Conservation (phyloP, 106 monocot genomes). For the Chionographis japonica region DNA sequence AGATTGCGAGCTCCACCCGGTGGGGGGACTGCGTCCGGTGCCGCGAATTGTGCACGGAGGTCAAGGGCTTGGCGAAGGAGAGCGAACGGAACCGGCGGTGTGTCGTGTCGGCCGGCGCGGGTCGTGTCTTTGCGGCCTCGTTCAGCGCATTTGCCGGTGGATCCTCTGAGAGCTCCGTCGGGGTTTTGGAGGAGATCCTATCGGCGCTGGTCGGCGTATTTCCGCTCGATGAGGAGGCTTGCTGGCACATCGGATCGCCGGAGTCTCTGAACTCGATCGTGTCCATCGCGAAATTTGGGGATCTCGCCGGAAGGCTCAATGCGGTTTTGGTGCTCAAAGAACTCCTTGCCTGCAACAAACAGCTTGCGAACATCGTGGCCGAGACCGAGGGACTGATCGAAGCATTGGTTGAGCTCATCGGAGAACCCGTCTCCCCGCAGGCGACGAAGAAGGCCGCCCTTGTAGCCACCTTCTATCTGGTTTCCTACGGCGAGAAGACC, state of each 20-base stretch:
- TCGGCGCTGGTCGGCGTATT: conserved; percentile 7
- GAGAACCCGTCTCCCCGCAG: conserved; percentile 46
- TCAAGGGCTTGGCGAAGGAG: conserved; percentile 18
- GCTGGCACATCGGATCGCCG: conserved; percentile 11
- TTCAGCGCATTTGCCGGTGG: conserved; percentile 13
- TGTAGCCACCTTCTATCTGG: conserved; percentile 43
- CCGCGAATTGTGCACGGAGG: neutral
- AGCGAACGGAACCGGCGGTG: conserved; percentile 38
- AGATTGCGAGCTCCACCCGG: conserved; percentile 17
- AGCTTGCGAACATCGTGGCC: neutral
- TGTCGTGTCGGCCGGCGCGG: conserved; percentile 18
- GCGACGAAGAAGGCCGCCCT: conserved; percentile 67
- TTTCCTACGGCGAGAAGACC: conserved; percentile 2
- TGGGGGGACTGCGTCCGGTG: conserved; percentile 1
- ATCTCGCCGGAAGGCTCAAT: conserved; percentile 26
- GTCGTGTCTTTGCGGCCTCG: neutral
- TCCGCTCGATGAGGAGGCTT: conserved; percentile 42
- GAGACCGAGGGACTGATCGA: conserved; percentile 29
- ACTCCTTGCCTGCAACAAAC: conserved; percentile 8
- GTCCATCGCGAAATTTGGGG: conserved; percentile 22
- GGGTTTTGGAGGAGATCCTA: neutral
- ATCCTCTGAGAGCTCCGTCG: neutral
- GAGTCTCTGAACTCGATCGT: conserved; percentile 38
- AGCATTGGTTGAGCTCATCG: conserved; percentile 36
- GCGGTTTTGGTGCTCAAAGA: conserved; percentile 41